Percentiles rank a stretch among this genome's conserved stretches.
phyloP scores from a whole-genome alignment of 1,284 basidiomycete species.

The Apiotrichum montevideense region DNA sequence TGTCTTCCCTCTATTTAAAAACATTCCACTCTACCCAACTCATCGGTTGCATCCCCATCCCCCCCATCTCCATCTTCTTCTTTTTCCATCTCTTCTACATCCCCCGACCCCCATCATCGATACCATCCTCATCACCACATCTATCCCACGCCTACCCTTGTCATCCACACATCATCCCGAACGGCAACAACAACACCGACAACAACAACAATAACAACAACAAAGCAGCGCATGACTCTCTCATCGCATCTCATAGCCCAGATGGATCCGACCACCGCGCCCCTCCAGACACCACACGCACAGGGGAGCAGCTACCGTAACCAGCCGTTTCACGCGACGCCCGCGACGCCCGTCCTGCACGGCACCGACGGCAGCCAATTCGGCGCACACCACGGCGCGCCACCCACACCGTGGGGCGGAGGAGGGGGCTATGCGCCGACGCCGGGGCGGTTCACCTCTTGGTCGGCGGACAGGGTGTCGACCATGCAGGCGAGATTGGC shows the following conservation, averaged over 20 bases:
- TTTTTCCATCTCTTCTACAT: background rate
- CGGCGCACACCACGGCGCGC: constrained; percentile 10
- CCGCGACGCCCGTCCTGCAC: background rate
- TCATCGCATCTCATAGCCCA: constrained; percentile 31
- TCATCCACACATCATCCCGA: background rate
- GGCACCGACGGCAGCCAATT: constrained; percentile 10
- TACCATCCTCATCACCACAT: background rate
- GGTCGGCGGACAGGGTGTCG: constrained; percentile 59
- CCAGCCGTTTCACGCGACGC: background rate
- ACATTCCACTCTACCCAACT: background rate
- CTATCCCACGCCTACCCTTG: background rate
- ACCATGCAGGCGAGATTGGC: constrained; percentile 74
- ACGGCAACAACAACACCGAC: no score
- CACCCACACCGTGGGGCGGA: constrained; percentile 2
- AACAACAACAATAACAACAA: no score
- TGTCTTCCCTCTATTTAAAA: no score
- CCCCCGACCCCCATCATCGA: background rate
- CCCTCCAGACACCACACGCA: constrained; percentile 12
- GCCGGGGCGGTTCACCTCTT: constrained; percentile 25
- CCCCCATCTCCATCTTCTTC: background rate
- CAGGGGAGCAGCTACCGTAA: background rate
- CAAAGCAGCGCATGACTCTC: constrained; percentile 23
- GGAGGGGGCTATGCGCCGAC: background rate
- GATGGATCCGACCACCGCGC: constrained; percentile 20
- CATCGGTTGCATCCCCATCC: background rate